Conservation (phyloP, 345 rosid species). For the Corymbia maculata region DNA sequence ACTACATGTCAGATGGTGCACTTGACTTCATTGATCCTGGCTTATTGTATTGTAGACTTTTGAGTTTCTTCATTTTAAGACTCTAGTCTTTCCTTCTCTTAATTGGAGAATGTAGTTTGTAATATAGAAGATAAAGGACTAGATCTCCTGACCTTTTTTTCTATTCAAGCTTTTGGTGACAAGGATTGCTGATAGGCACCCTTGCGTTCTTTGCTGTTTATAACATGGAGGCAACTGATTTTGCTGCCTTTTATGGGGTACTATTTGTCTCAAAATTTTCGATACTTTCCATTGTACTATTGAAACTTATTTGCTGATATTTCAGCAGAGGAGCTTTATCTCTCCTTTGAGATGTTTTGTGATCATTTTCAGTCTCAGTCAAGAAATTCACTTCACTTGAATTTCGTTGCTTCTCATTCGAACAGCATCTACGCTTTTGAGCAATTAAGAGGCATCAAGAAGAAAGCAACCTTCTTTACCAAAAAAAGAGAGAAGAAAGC, state of each 20-base stretch:
- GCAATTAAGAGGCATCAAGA: constrained; percentile 55
- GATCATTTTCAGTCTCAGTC: constrained; percentile 70
- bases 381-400: constrained; percentile 50
- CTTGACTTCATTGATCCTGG: neutral
- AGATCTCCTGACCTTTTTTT: neutral
- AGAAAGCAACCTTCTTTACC: constrained; percentile 59
- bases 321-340: constrained; percentile 74
- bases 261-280: neutral
- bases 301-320: constrained; percentile 7
- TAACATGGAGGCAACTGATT: constrained; percentile 93
- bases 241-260: constrained; percentile 93
- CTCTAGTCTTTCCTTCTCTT: neutral
- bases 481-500: constrained; percentile 69
- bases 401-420: constrained; percentile 81
- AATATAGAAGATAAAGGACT: neutral
- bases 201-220: constrained; percentile 82
- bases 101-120: neutral
- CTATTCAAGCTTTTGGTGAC: constrained; percentile 36
- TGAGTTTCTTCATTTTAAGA: neutral
- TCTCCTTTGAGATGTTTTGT: constrained; percentile 68
- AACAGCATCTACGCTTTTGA: constrained; percentile 69
- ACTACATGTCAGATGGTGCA: neutral
- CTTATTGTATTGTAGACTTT: neutral
- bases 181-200: constrained; percentile 59
- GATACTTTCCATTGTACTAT: neutral